phyloP scores from a whole-genome alignment of 2,329 filamentous ascomycete species.

The Fusarium scirpi region DNA sequence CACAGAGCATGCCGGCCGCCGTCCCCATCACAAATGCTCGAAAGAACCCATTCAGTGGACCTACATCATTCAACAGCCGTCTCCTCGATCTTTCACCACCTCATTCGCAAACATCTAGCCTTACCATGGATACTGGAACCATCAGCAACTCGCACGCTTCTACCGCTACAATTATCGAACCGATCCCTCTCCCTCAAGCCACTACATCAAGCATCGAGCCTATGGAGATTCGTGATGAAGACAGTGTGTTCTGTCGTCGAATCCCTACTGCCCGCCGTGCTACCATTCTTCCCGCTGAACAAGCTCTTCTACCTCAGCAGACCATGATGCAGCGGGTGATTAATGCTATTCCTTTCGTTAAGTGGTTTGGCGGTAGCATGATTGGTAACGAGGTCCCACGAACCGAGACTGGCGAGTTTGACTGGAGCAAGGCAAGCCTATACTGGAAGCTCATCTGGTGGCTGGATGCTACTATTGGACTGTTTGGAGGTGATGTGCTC shows the following conservation, averaged over 20 bases:
- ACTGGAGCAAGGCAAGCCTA: constrained; percentile 75
- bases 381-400: constrained; percentile 82
- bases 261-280: constrained; percentile 76
- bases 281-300: constrained; percentile 74
- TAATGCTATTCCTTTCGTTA: constrained; percentile 74
- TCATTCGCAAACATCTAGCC: constrained; percentile 63
- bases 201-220: constrained; percentile 45
- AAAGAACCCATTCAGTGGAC: constrained; percentile 46
- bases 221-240: constrained; percentile 49
- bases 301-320: constrained; percentile 77
- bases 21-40: constrained; percentile 44
- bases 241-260: constrained; percentile 66
- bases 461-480: constrained; percentile 68
- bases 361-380: constrained; percentile 78
- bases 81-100: constrained; percentile 57
- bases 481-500: constrained; percentile 70
- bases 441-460: constrained; percentile 77
- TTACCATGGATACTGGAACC: constrained; percentile 69
- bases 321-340: constrained; percentile 73
- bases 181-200: constrained; percentile 30
- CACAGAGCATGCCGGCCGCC: constrained; percentile 53
- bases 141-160: constrained; percentile 59
- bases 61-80: constrained; percentile 53
- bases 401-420: constrained; percentile 80
- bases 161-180: constrained; percentile 59